A percentile compares a stretch with the other conserved stretches of the same genome.
Conservation (phyloP, 1,284 basidiomycete species). For the Pisolithus thermaeus region DNA sequence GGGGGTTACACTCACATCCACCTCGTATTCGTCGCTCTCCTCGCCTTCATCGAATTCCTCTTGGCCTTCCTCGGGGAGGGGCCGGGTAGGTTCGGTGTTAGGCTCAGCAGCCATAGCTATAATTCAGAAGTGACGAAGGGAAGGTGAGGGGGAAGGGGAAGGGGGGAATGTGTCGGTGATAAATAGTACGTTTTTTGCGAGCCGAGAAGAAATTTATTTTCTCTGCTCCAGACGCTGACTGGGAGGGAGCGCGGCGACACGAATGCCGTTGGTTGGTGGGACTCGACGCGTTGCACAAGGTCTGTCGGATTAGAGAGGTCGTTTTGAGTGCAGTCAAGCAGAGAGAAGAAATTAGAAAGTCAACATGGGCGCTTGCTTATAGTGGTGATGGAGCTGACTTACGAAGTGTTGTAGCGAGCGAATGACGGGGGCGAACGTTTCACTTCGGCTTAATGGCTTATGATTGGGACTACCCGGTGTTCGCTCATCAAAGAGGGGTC, state of each 20-base stretch:
- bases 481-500: neutral
- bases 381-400: constrained; percentile 10
- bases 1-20: constrained; percentile 15
- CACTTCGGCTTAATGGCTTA: too few relatives aligned
- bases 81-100: constrained; percentile 7
- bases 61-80: neutral
- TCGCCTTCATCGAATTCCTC: constrained; percentile 19
- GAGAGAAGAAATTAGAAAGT: neutral
- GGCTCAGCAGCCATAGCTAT: constrained; percentile 18
- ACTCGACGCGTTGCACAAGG: neutral
- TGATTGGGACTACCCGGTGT: too few relatives aligned
- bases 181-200: too few relatives aligned
- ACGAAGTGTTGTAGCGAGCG: constrained; percentile 7
- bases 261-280: constrained; percentile 4
- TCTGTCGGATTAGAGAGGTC: neutral
- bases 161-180: neutral
- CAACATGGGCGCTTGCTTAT: constrained; percentile 5
- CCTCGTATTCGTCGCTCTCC: constrained; percentile 26
- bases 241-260: too few relatives aligned
- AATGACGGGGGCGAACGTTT: constrained; percentile 21
- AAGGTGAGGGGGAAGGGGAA: neutral
- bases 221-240: too few relatives aligned
- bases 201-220: too few relatives aligned
- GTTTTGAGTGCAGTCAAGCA: neutral
- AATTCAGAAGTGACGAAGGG: neutral